phyloP scores from a whole-genome alignment of 2,329 filamentous ascomycete genomes.

The Talaromyces funiculosus region DNA sequence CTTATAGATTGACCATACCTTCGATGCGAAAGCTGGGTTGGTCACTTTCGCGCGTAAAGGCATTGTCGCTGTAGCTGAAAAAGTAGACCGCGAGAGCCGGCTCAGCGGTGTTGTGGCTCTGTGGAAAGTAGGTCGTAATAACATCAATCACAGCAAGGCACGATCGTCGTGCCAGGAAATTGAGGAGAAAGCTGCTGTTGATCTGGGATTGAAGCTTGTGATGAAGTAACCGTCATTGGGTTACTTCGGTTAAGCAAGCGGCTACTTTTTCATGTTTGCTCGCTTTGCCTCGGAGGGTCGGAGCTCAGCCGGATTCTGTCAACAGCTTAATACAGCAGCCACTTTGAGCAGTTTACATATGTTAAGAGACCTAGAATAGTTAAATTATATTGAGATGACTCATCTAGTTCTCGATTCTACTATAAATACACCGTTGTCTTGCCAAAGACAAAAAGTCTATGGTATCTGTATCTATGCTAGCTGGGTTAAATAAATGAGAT shows the following conservation, averaged over 20 bases:
- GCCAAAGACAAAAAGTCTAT: background rate
- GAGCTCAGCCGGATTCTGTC: background rate
- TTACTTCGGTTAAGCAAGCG: constrained; percentile 1
- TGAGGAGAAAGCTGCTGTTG: constrained; percentile 8
- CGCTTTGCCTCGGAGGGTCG: constrained; percentile 5
- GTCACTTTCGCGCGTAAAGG: constrained; percentile 72
- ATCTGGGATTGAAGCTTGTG: background rate
- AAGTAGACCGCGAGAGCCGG: constrained; percentile 40
- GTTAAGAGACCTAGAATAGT: too few species aligned
- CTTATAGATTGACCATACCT: constrained; percentile 36
- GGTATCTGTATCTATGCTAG: background rate
- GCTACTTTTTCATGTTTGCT: constrained; percentile 5
- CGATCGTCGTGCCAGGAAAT: constrained; percentile 2
- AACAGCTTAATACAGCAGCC: background rate
- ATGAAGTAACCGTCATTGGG: background rate
- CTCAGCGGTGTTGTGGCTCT: constrained; percentile 40
- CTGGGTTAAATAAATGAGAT: background rate
- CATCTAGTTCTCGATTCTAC: background rate
- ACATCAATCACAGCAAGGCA: constrained; percentile 34
- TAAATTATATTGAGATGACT: background rate
- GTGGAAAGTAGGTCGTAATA: constrained; percentile 35
- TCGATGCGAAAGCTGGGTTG: constrained; percentile 51
- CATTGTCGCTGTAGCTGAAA: constrained; percentile 50
- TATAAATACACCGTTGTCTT: background rate
- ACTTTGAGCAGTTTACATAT: background rate